phyloP scores from a whole-genome alignment of 2,329 filamentous ascomycete genomes.

The Hirsutella rhossiliensis region DNA sequence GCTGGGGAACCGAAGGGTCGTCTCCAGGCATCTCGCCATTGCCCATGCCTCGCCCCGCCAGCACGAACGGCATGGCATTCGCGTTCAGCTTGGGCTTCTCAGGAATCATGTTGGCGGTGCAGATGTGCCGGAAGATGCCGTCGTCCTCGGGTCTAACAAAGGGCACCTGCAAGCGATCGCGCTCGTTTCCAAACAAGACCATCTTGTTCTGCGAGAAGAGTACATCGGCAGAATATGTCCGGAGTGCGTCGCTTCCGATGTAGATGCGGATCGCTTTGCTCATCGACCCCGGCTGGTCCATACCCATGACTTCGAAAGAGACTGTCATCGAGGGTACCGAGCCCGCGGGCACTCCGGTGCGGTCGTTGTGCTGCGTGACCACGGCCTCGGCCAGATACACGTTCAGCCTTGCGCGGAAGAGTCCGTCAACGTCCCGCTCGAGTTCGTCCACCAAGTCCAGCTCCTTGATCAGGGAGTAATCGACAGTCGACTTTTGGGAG shows the following conservation, averaged over 20 bases:
- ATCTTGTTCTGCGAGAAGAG: slow-evolving; percentile 87
- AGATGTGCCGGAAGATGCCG: slow-evolving; percentile 63
- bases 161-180: slow-evolving; percentile 78
- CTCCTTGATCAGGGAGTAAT: slow-evolving; percentile 60
- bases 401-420: slow-evolving; percentile 59
- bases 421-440: slow-evolving; percentile 51
- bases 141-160: slow-evolving; percentile 90
- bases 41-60: slow-evolving; percentile 18
- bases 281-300: slow-evolving; percentile 26
- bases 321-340: slow-evolving; percentile 67
- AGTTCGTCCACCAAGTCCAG: slow-evolving; percentile 59
- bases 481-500: slow-evolving; percentile 77
- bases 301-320: slow-evolving; percentile 61
- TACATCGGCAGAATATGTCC: slow-evolving; percentile 79
- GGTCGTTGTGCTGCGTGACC: slow-evolving; percentile 61
- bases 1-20: slow-evolving; percentile 4
- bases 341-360: slow-evolving; percentile 57
- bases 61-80: slow-evolving; percentile 28
- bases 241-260: slow-evolving; percentile 77
- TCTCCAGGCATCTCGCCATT: slow-evolving; percentile 1
- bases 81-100: slow-evolving; percentile 50
- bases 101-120: slow-evolving; percentile 43
- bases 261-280: slow-evolving; percentile 66
- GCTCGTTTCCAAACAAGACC: slow-evolving; percentile 75
- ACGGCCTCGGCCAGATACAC: slow-evolving; percentile 89